These are phyloP conservation scores for Ichthyophthirius multifiliis DNA, from an alignment of 169 alveolate species.

Conservation along the genomic window DNA sequence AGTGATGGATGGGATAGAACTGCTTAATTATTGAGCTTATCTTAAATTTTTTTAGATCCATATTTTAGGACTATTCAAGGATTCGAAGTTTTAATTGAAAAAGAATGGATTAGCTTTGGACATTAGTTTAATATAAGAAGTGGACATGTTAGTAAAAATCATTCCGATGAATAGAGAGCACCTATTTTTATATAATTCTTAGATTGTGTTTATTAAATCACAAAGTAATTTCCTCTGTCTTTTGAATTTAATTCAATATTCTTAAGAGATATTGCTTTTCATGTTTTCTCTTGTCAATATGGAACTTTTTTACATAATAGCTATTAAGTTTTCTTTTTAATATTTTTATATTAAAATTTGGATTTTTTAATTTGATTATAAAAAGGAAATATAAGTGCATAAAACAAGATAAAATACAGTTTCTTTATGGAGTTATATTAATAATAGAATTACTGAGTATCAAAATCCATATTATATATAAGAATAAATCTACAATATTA, in stretches of 20 bases:
- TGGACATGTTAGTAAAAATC: slow-evolving; percentile 65
- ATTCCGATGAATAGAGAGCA: slow-evolving; percentile 68
- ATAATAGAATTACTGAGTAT: neutral
- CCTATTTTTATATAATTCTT: slow-evolving; percentile 89
- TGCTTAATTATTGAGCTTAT: slow-evolving; percentile 78
- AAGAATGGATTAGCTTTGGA: slow-evolving; percentile 87
- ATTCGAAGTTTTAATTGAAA: slow-evolving; percentile 75
- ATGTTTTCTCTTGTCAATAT: slow-evolving; percentile 65
- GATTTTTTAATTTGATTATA: too few species aligned
- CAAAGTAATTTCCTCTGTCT: slow-evolving; percentile 79
- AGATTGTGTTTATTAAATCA: slow-evolving; percentile 79
- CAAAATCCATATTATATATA: neutral
- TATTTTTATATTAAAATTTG: too few species aligned
- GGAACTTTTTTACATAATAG: slow-evolving; percentile 85
- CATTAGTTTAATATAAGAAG: slow-evolving; percentile 85
- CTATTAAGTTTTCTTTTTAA: too few species aligned
- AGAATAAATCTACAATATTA: neutral
- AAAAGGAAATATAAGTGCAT: too few species aligned
- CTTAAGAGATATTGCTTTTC: slow-evolving; percentile 65
- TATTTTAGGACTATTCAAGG: slow-evolving; percentile 86
- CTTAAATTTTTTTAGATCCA: slow-evolving; percentile 83
- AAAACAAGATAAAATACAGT: slow-evolving; percentile 32
- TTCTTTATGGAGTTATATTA: slow-evolving; percentile 59
- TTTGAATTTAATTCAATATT: slow-evolving; percentile 81
- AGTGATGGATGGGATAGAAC: slow-evolving; percentile 95